Conservation (phyloP, 176 grass and related monocot genomes). For the Carex pumila region DNA sequence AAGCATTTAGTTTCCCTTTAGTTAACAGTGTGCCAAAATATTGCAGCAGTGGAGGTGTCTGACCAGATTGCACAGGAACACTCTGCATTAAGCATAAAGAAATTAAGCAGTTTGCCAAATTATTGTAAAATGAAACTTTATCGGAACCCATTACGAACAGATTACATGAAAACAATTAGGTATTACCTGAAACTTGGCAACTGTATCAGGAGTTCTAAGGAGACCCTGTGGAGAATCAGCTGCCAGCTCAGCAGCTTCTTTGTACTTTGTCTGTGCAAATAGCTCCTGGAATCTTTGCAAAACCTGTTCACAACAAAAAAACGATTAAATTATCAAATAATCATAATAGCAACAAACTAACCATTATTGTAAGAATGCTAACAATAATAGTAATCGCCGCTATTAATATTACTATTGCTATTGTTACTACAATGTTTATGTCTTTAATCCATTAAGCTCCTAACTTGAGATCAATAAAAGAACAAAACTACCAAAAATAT, state of each 20-base stretch:
- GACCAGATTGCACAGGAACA: conserved; percentile 80
- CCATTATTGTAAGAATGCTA: not conserved
- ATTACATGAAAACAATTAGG: conserved; percentile 1
- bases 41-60: conserved; percentile 76
- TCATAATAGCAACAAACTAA: not conserved
- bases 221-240: conserved; percentile 88
- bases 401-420: not conserved
- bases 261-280: conserved; percentile 87
- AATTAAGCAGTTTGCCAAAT: not conserved
- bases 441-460: not conserved
- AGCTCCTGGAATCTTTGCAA: conserved; percentile 90
- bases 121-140: not conserved
- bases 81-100: conserved; percentile 39
- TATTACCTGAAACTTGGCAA: conserved; percentile 81
- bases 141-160: not conserved
- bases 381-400: not conserved
- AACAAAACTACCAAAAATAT: conserved; percentile 2
- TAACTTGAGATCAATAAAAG: not conserved
- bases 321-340: not conserved
- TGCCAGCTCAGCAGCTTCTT: conserved; percentile 94
- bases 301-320: conserved; percentile 45
- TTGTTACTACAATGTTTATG: not conserved
- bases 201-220: conserved; percentile 75
- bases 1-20: conserved; percentile 84
- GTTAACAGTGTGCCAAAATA: conserved; percentile 83